phyloP scores from a whole-genome alignment of 441 rosid genomes.

The Breynia disticha region DNA sequence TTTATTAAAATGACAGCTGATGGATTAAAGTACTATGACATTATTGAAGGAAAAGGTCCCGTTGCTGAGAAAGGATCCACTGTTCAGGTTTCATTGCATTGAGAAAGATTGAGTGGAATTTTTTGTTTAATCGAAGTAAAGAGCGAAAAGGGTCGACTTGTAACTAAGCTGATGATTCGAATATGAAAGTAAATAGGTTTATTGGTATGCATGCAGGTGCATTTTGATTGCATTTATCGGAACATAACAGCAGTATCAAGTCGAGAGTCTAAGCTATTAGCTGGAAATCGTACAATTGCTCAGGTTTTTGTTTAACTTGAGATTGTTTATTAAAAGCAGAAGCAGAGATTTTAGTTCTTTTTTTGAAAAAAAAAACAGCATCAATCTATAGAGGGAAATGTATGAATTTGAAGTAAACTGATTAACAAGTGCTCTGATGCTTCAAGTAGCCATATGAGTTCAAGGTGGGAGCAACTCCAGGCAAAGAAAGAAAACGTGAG shows the following conservation, averaged over 20 bases:
- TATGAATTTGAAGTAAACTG: not conserved
- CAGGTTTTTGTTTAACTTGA: constrained; percentile 30
- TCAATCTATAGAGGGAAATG: not conserved
- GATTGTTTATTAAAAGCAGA: too few relatives aligned
- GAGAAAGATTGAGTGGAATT: not conserved
- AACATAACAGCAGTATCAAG: constrained; percentile 80
- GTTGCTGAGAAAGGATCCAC: constrained; percentile 68
- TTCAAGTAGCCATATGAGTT: constrained; percentile 63
- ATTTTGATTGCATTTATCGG: constrained; percentile 76
- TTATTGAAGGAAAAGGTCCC: constrained; percentile 73
- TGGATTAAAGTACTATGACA: constrained; percentile 78
- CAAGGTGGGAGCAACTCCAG: constrained; percentile 75
- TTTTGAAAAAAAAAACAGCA: too few relatives aligned
- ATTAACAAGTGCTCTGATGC: constrained; percentile 2
- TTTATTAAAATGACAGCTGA: constrained; percentile 43
- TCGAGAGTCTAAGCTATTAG: constrained; percentile 81
- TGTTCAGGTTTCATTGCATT: constrained; percentile 45
- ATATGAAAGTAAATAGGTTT: not conserved
- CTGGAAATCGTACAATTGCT: constrained; percentile 82
- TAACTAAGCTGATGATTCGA: too few relatives aligned
- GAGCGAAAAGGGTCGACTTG: too few relatives aligned
- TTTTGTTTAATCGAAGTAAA: not conserved
- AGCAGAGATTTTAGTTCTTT: too few relatives aligned
- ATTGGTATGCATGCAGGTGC: constrained; percentile 42
- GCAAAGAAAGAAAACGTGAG: constrained; percentile 77